Evolutionary conservation across 352 stramenopile species (phyloP).

Genomic region (Globisporangium sylvaticum): DNA sequence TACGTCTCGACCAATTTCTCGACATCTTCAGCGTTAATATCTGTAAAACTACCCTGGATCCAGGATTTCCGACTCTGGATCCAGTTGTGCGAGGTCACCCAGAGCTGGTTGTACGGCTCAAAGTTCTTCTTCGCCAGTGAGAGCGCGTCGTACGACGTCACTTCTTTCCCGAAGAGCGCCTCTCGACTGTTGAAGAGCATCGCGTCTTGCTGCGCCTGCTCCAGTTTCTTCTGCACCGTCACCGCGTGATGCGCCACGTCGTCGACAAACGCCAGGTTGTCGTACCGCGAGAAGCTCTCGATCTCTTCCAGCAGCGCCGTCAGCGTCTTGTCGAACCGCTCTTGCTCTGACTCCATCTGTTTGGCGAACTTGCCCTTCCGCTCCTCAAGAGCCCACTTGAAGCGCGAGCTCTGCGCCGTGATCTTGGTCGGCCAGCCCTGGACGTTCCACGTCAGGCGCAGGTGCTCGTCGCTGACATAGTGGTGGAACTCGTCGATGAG

Average conservation of each 20-base stretch:
- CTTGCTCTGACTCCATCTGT: slow-evolving; percentile 93
- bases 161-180: slow-evolving; percentile 82
- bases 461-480: slow-evolving; percentile 82
- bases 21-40: slow-evolving; percentile 91
- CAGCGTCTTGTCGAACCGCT: slow-evolving; percentile 89
- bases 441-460: slow-evolving; percentile 87
- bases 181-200: slow-evolving; percentile 93
- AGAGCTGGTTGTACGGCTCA: slow-evolving; percentile 93
- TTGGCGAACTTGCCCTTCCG: slow-evolving; percentile 87
- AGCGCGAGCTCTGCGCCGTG: slow-evolving; percentile 65
- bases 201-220: slow-evolving; percentile 88
- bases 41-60: slow-evolving; percentile 88
- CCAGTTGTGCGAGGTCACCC: slow-evolving; percentile 90
- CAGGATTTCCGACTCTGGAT: slow-evolving; percentile 89
- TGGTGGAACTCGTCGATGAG: slow-evolving; percentile 82
- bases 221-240: slow-evolving; percentile 84
- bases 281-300: slow-evolving; percentile 82
- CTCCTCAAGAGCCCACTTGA: slow-evolving; percentile 74
- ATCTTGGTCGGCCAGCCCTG: slow-evolving; percentile 91
- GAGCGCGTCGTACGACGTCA: slow-evolving; percentile 89
- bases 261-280: slow-evolving; percentile 87
- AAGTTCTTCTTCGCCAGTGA: slow-evolving; percentile 90
- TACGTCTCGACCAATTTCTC: slow-evolving; percentile 89
- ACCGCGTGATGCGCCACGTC: slow-evolving; percentile 85
- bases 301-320: slow-evolving; percentile 82